Evolutionary conservation across 768 basidiomycete species (phyloP), one percentile per base, ranked within the genome.

Genomic region (Tephrocybe sp.): DNA sequence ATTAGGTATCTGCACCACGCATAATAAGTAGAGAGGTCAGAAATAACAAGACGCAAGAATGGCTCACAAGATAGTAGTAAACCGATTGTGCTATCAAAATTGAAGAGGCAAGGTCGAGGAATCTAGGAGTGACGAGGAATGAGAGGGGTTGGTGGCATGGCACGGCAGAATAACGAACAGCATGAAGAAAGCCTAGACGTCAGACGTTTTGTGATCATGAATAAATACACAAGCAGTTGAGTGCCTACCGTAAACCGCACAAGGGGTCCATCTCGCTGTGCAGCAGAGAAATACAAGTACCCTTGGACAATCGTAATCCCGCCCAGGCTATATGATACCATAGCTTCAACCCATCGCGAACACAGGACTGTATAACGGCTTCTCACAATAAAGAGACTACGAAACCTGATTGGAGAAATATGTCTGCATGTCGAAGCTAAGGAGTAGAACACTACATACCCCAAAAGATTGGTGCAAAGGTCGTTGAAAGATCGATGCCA

Each of bases 271-370:
- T 74, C 74, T 21, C 58, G 55, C 1, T 52, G 44, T 24, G 58
- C 52, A 25, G 56, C 56, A 1, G 68, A 64, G 47, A 74, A 75
- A 52, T 73, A 75, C 12, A 70, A 57, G 41, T 70, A 72, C 9
- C 68, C 71, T 56, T 76, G 74, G 13, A 74, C 61, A 15, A 73
- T 61, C 9, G 67, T 72, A 32, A 74, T 72, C n/a, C 74, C 74
- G 5, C 64, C 67, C 1, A 74, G 57, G 31, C 73, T 75, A 37
- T 2, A 1, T 18, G 13, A 45, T 19, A 19, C 6, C 1, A n/a
- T 13, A 15, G 9, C 6, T 28, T 36, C 16, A 31, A 19, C 18
- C 18, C 34, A 11, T 22, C 8, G 6, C 13, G 9, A 34, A 8
- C 12, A 9, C 26, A 38, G n/a, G 28, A 5, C n/a, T n/a, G n/a